These are phyloP conservation scores for Ramularia collo-cygni DNA, from an alignment of 2,329 filamentous ascomycete genomes.

Conservation along the genomic window DNA sequence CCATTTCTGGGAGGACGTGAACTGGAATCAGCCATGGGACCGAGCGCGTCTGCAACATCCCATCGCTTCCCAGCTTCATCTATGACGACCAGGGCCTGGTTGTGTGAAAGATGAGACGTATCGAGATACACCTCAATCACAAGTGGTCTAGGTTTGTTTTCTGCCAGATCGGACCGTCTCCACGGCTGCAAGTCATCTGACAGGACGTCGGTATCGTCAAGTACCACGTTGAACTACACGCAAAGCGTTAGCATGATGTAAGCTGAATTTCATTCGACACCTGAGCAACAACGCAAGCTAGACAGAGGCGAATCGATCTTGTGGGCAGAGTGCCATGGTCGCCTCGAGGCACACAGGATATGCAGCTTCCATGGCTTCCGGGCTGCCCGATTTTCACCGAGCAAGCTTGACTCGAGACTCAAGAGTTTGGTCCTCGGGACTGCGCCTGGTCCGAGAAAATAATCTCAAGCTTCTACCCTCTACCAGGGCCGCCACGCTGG, in stretches of 20 bases:
- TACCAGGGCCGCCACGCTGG: too few species aligned
- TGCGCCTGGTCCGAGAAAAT: too few species aligned
- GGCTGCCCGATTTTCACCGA: too few species aligned
- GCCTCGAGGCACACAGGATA: too few species aligned
- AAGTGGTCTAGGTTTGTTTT: constrained; percentile 72
- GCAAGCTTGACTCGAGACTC: too few species aligned
- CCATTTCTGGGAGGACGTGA: constrained; percentile 38
- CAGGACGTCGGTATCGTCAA: constrained; percentile 87
- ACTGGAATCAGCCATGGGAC: constrained; percentile 48
- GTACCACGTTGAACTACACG: constrained; percentile 81
- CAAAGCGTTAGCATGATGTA: constrained; percentile 3
- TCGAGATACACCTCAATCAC: constrained; percentile 80
- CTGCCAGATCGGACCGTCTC: constrained; percentile 70
- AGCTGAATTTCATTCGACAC: background rate
- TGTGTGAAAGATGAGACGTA: constrained; percentile 61
- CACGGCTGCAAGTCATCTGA: constrained; percentile 72
- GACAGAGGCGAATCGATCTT: constrained; percentile 2
- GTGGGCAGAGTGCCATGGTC: too few species aligned
- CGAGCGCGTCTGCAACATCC: constrained; percentile 82
- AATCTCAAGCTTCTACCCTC: too few species aligned
- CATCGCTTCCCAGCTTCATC: constrained; percentile 88
- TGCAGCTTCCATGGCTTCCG: too few species aligned
- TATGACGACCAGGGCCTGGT: constrained; percentile 77
- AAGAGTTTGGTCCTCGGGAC: too few species aligned
- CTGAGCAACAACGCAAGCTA: background rate